Base-by-base conservation (phyloP, 371 early-diverging fungal genomes). In the Syncephalis plumigaleata region DNA sequence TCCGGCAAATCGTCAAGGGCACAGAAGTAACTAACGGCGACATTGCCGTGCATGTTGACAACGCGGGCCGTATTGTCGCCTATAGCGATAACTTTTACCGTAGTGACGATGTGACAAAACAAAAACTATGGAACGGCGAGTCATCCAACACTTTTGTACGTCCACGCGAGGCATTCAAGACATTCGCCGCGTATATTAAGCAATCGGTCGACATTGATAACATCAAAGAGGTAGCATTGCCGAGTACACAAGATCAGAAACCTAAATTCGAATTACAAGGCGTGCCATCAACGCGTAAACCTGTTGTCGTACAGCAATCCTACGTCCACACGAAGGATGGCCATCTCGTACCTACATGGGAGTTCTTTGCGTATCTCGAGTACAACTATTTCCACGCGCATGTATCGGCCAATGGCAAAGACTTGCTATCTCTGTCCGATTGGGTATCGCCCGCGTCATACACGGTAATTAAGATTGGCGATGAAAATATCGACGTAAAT, bases 321-420 rank as follows among this genome's bases (percentile, higher is more conserved):
- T 26, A 48, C 15, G 43, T 44, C 16, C 36, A 42, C 11, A 31
- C 31, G 31, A 31, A 31, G 11, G 17, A 36, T 25, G 18, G 15
- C 2, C 50, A 39, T 37, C 27, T 25, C 31, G 45, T 58, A 31
- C 71, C 78, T 15, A 84, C 87, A 25, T 94, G 90, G 81, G 91
- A 88, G 54, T 54, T 92, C 47, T 73, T 85, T 49, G 63, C 88
- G n/a, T 86, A 91, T 57, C 67, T 91, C 64, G 67, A 77, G 47
- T 79, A 87, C 56, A 75, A 89, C 63, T 92, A 89, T 87, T 86
- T 81, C 67, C 75, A 84, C 53, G 85, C 77, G 15, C 86, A 86
- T 45, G 71, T 95, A 36, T 70, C 81, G 50, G 79, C 90, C 11
- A 63, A 67, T 51, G 9, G 21, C 11, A 15, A 42, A 9, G 70